These are phyloP conservation scores for Xerocomus spinulosus DNA, from an alignment of 768 basidiomycete genomes.

Conservation along the genomic window DNA sequence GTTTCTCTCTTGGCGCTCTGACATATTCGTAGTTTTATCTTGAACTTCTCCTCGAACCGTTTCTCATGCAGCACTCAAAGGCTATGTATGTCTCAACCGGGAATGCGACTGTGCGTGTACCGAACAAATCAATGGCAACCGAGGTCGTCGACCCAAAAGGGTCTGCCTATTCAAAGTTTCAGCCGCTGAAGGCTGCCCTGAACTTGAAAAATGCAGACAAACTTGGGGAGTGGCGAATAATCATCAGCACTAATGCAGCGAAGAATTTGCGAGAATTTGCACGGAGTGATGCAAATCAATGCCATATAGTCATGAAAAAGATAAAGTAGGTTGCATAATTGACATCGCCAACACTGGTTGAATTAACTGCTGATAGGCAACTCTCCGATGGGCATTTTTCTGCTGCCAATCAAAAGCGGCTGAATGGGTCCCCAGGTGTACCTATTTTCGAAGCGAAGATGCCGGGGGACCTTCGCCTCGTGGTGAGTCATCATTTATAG, in stretches of 20 bases:
- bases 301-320: slow-evolving; percentile 59
- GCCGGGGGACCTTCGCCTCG: slow-evolving; percentile 46
- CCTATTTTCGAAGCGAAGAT: slow-evolving; percentile 71
- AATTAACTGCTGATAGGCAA: slow-evolving; percentile 39
- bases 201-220: slow-evolving; percentile 56
- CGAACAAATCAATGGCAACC: not conserved
- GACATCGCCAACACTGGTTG: not conserved
- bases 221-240: slow-evolving; percentile 62
- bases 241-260: slow-evolving; percentile 50
- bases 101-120: not conserved
- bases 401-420: slow-evolving; percentile 58
- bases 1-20: not conserved
- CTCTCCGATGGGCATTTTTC: slow-evolving; percentile 69
- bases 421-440: slow-evolving; percentile 44
- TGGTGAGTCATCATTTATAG: slow-evolving; percentile 34
- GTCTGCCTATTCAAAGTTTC: slow-evolving; percentile 42
- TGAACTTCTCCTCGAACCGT: slow-evolving; percentile 15
- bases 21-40: slow-evolving; percentile 24
- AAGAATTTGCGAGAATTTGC: slow-evolving; percentile 45
- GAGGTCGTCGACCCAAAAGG: slow-evolving; percentile 11
- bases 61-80: slow-evolving; percentile 7
- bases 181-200: slow-evolving; percentile 56
- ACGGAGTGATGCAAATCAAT: slow-evolving; percentile 42
- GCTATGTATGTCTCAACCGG: slow-evolving; percentile 7
- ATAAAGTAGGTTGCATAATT: slow-evolving; percentile 45